These are phyloP conservation scores for Tolypocladium endophyticum DNA, from an alignment of 2,329 filamentous ascomycete species.

Conservation along the genomic window DNA sequence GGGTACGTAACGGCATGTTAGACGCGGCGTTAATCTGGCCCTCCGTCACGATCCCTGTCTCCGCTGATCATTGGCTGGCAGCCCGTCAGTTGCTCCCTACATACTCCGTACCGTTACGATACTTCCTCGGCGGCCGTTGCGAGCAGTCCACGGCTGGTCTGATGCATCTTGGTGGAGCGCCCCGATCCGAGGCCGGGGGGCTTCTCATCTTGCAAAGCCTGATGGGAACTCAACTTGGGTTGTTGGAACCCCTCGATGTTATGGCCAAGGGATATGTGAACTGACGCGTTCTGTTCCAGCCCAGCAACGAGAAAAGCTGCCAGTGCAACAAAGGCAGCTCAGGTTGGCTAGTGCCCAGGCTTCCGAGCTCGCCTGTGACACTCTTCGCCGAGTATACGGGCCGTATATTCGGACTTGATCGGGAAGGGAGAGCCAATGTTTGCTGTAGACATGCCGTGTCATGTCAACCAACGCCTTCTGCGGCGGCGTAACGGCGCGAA, in stretches of 20 bases:
- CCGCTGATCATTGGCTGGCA: constrained; percentile 2
- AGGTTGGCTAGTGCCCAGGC: background rate
- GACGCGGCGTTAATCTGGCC: constrained; percentile 5
- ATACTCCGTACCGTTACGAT: background rate
- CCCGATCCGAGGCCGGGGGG: too few relatives aligned
- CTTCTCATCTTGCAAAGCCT: too few relatives aligned
- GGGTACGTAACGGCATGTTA: constrained; percentile 1
- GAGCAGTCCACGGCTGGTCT: background rate
- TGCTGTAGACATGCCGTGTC: background rate
- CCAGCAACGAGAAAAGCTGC: background rate
- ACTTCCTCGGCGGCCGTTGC: background rate
- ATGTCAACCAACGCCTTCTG: background rate
- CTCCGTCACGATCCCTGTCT: background rate
- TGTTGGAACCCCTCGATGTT: background rate
- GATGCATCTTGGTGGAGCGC: background rate
- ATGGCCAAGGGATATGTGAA: background rate
- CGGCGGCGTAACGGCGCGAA: background rate
- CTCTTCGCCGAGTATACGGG: background rate
- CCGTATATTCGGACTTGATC: background rate
- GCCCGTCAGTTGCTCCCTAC: background rate
- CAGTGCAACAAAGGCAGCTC: background rate
- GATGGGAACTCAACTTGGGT: too few relatives aligned
- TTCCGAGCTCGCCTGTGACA: background rate
- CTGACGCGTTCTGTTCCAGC: background rate
- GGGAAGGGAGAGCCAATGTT: background rate